Evolutionary conservation across 345 rosid genomes (phyloP), one percentile per base, ranked within the genome.

Genomic region (Populus ilicifolia): DNA sequence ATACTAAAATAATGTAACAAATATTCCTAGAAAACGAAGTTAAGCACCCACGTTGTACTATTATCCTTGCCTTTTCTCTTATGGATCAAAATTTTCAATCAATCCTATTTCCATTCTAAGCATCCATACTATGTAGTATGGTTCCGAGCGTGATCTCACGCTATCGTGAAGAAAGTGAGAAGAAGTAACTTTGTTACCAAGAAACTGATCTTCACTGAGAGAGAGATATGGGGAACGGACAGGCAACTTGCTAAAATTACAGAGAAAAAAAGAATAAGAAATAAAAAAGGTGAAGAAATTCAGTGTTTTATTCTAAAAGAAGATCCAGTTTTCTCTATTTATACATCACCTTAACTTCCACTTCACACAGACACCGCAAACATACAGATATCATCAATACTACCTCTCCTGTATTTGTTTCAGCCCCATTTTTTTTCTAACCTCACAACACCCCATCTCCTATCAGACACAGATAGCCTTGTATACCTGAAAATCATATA

Each of bases 241-340:
- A 67, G 70, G 17, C 44, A 65, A 23, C 8, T 75, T 72, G 44
- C 75, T 43, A 59, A 78, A 78, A 75, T 78, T 63, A 30, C 79
- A 73, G 72, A 20, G 79, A 75, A 80, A 80, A 82, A 78, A 64
- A 80, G 76, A 79, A 86, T 54, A 74, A 71, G 36, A 39, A 67
- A 63, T 39, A 67, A 74, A 56, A 41, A 9, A 72, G 71, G 50
- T 14, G 14, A 77, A 77, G 35, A 50, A 67, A 39, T 39, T 14
- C 59, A 25, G 74, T 46, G 16, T 78, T 84, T 84, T 82, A 29
- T 74, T 78, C 87, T 74, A 77, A 86, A 30, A 71, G n/a, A 78
- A 83, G 67, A 81, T 78, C 78, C 69, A 70, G 44, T 74, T 39
- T 67, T 66, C 33, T 74, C 75, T 76, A 73, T 68, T 69, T 78